Evolutionary conservation across 208 protist species (phyloP), one percentile per base, ranked within the genome.

Genomic region (Strigomonas galati): DNA sequence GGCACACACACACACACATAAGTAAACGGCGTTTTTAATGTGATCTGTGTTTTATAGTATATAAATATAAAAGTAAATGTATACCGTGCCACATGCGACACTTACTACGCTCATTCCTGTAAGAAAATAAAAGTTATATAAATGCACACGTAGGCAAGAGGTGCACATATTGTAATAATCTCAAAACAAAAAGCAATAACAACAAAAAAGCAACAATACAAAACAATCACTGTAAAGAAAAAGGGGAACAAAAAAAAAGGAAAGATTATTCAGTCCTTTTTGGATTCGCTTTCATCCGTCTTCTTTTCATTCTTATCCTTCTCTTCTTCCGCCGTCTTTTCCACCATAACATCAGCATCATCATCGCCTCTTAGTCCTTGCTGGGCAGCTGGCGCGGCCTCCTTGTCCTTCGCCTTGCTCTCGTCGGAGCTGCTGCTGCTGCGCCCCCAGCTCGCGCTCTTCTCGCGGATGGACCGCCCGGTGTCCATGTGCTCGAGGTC

Each of bases 101-200:
- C n/a, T 44, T 44, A 14, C 37, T 44, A 17, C 37, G 6, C 14
- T 14, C 6, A 14, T 14, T 44, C 37, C 14, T 14, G 9, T 14
- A 67, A 56, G 61, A 64, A 59, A 67, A 46, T 40, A 62, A 35
- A 63, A 23, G n/a, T n/a, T 4, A 28, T 58, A 6, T 31, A 43
- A 56, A 62, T 0, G 15, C 9, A 53, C 21, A 24, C 9, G 23
- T 44, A 44, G 37, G 6, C 9, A 14, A 17, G 14, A 6, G 37
- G 37, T 44, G 37, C 9, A 17, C 9, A 14, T 44, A 17, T 44
- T 44, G 37, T n/a, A n/a, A 44, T 44, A 14, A 44, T 44, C 14
- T 6, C 9, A 44, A 44, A 44, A 14, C 6, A 17, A 44, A 17
- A 6, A 14, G 6, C 37, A 44, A 14, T 44, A 44, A 44, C 37